A percentile compares a stretch with the other conserved stretches of the same genome.
Conservation (phyloP, 306 rosid species). For the Citrullus colocynthis region DNA sequence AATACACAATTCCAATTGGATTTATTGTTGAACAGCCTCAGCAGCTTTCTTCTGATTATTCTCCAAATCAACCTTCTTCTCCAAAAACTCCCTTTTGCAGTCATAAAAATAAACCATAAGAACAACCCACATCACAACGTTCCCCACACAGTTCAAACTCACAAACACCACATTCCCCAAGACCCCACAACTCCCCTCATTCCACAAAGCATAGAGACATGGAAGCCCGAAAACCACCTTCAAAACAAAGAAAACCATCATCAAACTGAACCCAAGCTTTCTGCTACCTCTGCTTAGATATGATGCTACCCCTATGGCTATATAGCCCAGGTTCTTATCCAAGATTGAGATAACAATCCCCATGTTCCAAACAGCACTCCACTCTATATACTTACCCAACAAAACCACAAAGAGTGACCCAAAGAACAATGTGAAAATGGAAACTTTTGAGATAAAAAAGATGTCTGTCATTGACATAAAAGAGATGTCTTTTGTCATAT, state of each 20-base stretch:
- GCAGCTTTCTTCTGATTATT: slow-evolving; percentile 1
- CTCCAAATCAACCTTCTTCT: slow-evolving; percentile 28
- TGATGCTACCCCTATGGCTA: slow-evolving; percentile 26
- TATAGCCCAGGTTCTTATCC: slow-evolving; percentile 30
- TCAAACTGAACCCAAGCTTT: slow-evolving; percentile 28
- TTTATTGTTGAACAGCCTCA: background rate
- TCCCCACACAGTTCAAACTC: slow-evolving; percentile 27
- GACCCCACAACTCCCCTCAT: slow-evolving; percentile 20
- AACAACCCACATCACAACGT: slow-evolving; percentile 46
- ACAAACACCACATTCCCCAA: slow-evolving; percentile 19
- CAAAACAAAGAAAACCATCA: slow-evolving; percentile 37
- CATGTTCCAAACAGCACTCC: slow-evolving; percentile 51
- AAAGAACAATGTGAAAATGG: background rate
- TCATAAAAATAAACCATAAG: slow-evolving; percentile 41
- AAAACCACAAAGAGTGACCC: slow-evolving; percentile 11
- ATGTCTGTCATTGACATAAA: background rate
- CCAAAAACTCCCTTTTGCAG: slow-evolving; percentile 28
- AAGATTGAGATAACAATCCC: slow-evolving; percentile 37
- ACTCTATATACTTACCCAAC: slow-evolving; percentile 27
- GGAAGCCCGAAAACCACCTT: slow-evolving; percentile 33
- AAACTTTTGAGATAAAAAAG: background rate
- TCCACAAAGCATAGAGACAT: slow-evolving; percentile 23
- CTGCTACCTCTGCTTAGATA: slow-evolving; percentile 32
- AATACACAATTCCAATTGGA: background rate
- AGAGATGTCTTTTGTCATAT: background rate